A percentile compares a stretch with the other conserved stretches of the same genome.
Conservation (phyloP, 495 filamentous ascomycete genomes). For the Aspergillus indologenus region DNA sequence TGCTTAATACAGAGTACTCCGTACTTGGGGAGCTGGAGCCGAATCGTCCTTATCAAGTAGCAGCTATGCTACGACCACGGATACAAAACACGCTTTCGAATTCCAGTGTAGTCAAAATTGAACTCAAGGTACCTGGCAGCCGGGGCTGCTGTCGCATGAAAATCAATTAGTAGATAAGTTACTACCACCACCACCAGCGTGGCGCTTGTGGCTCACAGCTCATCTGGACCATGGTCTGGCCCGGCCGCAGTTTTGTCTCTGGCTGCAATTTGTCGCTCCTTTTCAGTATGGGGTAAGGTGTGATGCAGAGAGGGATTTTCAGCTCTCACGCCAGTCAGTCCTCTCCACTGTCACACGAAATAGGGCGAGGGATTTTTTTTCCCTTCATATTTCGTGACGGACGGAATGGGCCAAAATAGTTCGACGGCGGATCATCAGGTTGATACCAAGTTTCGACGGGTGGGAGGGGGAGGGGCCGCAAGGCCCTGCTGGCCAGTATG, state of each 20-base stretch:
- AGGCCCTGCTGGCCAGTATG: background rate
- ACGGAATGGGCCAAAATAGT: background rate
- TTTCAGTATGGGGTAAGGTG: background rate
- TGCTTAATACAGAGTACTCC: background rate
- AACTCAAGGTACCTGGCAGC: background rate
- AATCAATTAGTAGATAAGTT: no score
- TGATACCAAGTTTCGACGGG: conserved; percentile 1
- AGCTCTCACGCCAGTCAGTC: background rate
- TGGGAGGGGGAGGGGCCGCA: background rate
- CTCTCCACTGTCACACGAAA: background rate
- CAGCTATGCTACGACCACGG: no score
- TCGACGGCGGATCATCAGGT: conserved; percentile 5
- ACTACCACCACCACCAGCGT: background rate
- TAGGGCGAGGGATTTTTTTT: conserved; percentile 4
- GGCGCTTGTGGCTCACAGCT: conserved; percentile 1
- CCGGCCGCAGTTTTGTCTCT: background rate
- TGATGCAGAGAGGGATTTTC: conserved; percentile 1
- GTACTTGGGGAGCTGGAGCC: background rate
- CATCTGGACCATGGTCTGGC: conserved; percentile 2
- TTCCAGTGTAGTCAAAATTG: no score
- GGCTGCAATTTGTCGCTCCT: no score
- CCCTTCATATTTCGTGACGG: background rate
- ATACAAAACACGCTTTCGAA: no score
- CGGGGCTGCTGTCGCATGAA: background rate
- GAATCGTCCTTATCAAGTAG: no score